A percentile compares a stretch with the other conserved stretches of the same genome.
Conservation (phyloP, 805 yeast genomes). For the Pichia paraexigua region DNA sequence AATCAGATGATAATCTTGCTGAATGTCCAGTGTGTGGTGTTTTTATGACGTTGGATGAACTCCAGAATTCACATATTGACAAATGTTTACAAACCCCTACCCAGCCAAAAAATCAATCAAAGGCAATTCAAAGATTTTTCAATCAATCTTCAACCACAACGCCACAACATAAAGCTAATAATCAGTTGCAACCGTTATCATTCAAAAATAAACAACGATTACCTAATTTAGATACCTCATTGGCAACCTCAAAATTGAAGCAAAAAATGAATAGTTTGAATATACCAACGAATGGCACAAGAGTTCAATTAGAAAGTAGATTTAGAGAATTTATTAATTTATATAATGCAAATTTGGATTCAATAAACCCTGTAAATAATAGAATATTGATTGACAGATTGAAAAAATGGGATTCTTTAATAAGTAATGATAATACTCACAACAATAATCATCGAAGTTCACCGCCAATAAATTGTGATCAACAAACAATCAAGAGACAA, state of each 20-base stretch:
- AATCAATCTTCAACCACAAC: background rate
- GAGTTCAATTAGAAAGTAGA: constrained; percentile 56
- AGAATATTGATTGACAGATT: constrained; percentile 48
- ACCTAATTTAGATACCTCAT: constrained; percentile 56
- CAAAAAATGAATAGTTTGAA: constrained; percentile 47
- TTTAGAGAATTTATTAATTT: constrained; percentile 70
- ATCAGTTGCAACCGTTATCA: constrained; percentile 21
- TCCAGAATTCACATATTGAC: constrained; percentile 58
- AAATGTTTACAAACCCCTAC: constrained; percentile 35
- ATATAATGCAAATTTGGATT: constrained; percentile 77
- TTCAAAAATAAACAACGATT: constrained; percentile 28
- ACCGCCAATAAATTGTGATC: constrained; percentile 9
- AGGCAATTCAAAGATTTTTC: background rate
- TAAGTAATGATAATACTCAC: constrained; percentile 1
- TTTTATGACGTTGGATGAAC: constrained; percentile 42
- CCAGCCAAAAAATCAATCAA: background rate
- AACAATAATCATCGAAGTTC: background rate
- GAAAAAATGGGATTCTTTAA: constrained; percentile 54
- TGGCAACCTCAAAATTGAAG: constrained; percentile 52
- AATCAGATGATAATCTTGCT: constrained; percentile 27
- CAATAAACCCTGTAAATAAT: constrained; percentile 54
- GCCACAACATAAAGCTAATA: background rate
- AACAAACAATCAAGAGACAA: constrained; percentile 29
- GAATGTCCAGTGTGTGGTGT: constrained; percentile 64
- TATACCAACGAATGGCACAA: constrained; percentile 55